A percentile compares a stretch with the other conserved stretches of the same genome.
Evolutionary conservation across 352 stramenopile species (phyloP).

Genomic region (Phytopythium cucurbitacearum): DNA sequence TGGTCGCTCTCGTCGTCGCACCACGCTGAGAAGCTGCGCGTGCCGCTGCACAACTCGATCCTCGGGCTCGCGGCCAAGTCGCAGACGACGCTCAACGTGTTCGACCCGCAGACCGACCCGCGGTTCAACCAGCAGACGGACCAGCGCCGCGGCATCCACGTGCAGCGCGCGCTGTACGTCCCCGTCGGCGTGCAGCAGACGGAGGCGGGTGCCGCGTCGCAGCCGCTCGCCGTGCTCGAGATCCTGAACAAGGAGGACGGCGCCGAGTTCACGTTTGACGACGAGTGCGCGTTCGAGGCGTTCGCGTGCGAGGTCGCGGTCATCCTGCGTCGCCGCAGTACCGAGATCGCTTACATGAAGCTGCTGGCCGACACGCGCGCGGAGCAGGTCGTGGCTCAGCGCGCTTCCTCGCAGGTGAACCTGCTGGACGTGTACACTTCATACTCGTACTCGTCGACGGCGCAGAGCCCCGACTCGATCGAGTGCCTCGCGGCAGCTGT

Average conservation of each 20-base stretch:
- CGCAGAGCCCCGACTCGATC: conserved; percentile 2
- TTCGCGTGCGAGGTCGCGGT: conserved; percentile 85
- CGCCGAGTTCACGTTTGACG: conserved; percentile 72
- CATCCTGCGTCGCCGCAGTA: conserved; percentile 73
- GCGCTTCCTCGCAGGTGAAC: conserved; percentile 72
- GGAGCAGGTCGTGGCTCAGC: conserved; percentile 67
- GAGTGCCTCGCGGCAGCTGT: not conserved
- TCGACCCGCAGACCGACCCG: conserved; percentile 47
- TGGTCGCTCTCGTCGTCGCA: conserved; percentile 80
- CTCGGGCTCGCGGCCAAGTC: conserved; percentile 55
- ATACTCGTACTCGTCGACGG: conserved; percentile 31
- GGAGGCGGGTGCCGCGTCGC: conserved; percentile 28
- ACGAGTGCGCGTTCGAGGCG: conserved; percentile 83
- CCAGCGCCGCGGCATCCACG: conserved; percentile 51
- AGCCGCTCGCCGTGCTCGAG: conserved; percentile 82
- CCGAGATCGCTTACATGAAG: conserved; percentile 90
- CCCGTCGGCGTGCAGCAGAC: conserved; percentile 71
- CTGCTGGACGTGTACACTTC: conserved; percentile 75
- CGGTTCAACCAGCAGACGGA: conserved; percentile 59
- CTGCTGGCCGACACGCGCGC: conserved; percentile 73
- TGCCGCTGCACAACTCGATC: conserved; percentile 43
- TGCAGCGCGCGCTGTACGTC: conserved; percentile 76
- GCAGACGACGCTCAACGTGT: conserved; percentile 69
- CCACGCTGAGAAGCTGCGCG: conserved; percentile 58
- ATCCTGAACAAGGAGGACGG: conserved; percentile 84